A percentile compares a stretch with the other conserved stretches of the same genome.
Conservation (phyloP, 2,329 filamentous ascomycete species). For the Colletotrichum brevisporum region DNA sequence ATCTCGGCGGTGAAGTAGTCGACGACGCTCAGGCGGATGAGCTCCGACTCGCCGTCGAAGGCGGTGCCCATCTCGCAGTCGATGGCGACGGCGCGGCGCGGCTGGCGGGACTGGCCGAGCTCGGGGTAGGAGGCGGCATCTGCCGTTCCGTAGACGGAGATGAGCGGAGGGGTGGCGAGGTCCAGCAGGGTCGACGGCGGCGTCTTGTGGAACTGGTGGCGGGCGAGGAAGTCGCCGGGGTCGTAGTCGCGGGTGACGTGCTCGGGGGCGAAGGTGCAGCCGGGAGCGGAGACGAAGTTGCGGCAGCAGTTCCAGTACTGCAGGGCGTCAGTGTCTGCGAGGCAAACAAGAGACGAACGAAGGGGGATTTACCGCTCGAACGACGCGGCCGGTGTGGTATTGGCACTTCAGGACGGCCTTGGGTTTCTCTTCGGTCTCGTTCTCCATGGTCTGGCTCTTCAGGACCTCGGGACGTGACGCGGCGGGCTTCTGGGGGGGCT, state of each 20-base stretch:
- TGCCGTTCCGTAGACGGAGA: not conserved
- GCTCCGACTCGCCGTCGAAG: constrained; percentile 59
- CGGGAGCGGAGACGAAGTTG: constrained; percentile 41
- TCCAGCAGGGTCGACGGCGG: constrained; percentile 13
- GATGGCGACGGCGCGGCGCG: constrained; percentile 56
- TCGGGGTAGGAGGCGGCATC: not conserved
- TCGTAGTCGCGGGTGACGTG: constrained; percentile 45
- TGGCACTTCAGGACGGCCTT: constrained; percentile 44
- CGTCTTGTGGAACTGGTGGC: constrained; percentile 35
- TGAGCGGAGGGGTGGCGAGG: constrained; percentile 7
- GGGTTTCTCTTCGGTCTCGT: constrained; percentile 22
- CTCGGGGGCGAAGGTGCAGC: constrained; percentile 46
- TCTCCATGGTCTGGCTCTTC: constrained; percentile 6
- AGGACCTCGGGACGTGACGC: constrained; percentile 6
- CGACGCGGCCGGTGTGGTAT: constrained; percentile 48
- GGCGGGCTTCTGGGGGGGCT: not conserved
- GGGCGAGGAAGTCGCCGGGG: constrained; percentile 43
- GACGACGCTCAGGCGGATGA: constrained; percentile 66
- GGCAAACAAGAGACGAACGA: not conserved
- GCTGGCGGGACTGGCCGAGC: not conserved
- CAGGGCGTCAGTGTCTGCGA: constrained; percentile 1
- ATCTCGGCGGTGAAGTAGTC: constrained; percentile 65
- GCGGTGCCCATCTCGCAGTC: constrained; percentile 70
- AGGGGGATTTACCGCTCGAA: constrained; percentile 44
- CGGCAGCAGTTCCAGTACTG: constrained; percentile 52